Evolutionary conservation across 805 yeast species (phyloP).

Genomic region (Candida alai): DNA sequence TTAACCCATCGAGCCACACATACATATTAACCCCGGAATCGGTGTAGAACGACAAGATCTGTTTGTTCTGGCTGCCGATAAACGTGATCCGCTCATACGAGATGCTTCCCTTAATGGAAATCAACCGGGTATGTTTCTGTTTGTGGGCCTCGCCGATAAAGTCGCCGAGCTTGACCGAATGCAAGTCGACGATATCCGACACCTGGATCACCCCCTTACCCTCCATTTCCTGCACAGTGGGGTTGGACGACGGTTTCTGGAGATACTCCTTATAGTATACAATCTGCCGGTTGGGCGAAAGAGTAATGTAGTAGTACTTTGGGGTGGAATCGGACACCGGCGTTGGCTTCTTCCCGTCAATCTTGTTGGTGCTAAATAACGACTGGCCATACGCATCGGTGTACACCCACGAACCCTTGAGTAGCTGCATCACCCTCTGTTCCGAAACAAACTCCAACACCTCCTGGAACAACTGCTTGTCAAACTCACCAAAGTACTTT

Average conservation of each 20-base stretch:
- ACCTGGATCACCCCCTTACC: conserved; percentile 44
- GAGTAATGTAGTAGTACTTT: conserved; percentile 51
- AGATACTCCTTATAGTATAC: conserved; percentile 59
- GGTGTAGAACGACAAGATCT: conserved; percentile 57
- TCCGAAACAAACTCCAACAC: conserved; percentile 69
- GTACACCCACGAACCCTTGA: conserved; percentile 80
- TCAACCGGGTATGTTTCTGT: conserved; percentile 41
- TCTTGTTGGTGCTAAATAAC: conserved; percentile 16
- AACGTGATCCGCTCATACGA: conserved; percentile 55
- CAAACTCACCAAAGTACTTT: conserved; percentile 43
- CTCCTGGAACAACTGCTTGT: conserved; percentile 48
- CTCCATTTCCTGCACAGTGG: conserved; percentile 57
- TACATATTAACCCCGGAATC: conserved; percentile 66
- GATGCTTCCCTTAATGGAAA: conserved; percentile 56
- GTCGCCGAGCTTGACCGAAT: conserved; percentile 45
- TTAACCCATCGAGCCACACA: conserved; percentile 78
- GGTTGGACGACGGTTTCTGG: conserved; percentile 43
- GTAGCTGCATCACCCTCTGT: conserved; percentile 66
- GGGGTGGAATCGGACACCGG: conserved; percentile 3
- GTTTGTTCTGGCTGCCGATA: conserved; percentile 37
- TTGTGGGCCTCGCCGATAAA: conserved; percentile 37
- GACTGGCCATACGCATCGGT: conserved; percentile 50
- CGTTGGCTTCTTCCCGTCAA: conserved; percentile 7
- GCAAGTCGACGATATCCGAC: conserved; percentile 47
- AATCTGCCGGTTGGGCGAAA: conserved; percentile 64